Conservation (phyloP, 352 stramenopile species). For the Phytopythium montanum region DNA sequence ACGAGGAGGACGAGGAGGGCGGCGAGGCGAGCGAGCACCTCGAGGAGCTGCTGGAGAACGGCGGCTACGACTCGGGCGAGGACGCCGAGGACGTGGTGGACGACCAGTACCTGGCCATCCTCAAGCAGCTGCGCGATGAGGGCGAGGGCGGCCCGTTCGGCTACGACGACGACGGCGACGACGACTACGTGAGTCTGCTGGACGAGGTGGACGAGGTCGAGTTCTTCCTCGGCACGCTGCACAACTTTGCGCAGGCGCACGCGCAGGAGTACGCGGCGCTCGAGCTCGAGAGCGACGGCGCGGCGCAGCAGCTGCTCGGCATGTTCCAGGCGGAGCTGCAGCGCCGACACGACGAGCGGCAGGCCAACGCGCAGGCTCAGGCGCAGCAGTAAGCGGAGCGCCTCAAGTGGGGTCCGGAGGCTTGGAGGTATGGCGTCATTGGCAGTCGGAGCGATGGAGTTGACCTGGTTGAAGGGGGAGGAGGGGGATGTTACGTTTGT, state of each 20-base stretch:
- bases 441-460: too few relatives aligned
- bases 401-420: too few relatives aligned
- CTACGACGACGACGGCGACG: constrained; percentile 87
- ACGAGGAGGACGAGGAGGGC: constrained; percentile 48
- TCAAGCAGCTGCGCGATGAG: constrained; percentile 90
- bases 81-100: constrained; percentile 93
- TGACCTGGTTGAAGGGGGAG: constrained; percentile 2
- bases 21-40: constrained; percentile 59
- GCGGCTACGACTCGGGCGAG: constrained; percentile 87
- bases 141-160: constrained; percentile 67
- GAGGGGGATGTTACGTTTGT: neutral
- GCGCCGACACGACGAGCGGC: constrained; percentile 36
- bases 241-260: constrained; percentile 60
- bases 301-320: constrained; percentile 52
- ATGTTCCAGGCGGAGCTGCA: constrained; percentile 45
- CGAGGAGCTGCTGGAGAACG: constrained; percentile 87
- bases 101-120: constrained; percentile 92
- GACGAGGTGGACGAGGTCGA: constrained; percentile 92
- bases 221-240: constrained; percentile 89
- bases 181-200: constrained; percentile 91
- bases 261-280: constrained; percentile 53
- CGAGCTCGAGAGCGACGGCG: constrained; percentile 50
- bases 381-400: constrained; percentile 21
- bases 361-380: constrained; percentile 28
- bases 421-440: too few relatives aligned